Base-by-base conservation (phyloP, 129 eudicot species). In the Pseudognaphalium luteoalbum region DNA sequence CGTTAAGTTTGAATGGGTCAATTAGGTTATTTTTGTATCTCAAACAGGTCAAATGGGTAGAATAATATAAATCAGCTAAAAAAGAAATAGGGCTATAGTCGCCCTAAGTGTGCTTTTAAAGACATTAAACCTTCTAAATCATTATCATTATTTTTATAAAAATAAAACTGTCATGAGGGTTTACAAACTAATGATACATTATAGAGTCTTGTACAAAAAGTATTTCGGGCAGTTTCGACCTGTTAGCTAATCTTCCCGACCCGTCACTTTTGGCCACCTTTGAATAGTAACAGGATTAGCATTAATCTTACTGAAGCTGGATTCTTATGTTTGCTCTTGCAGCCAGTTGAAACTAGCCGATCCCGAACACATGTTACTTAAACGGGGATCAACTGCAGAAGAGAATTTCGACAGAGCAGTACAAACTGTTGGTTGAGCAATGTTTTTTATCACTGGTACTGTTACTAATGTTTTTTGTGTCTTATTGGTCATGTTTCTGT, bases 331-430 rank as follows among this genome's bases (percentile, higher is more conserved):
- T 42, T 77, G 65, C 30, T 33, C 78, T 81, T 88, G 87, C 96
- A 92, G 96, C 85, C 96, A 92, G 75, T 78, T 92, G 85, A 92
- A 86, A 85, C 81, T 90, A 54, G 83, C 92, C 29, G 87, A 93
- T 70, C 96, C 98, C 56, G 90, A 93, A 14, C 98, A 93, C 88
- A 82, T 82, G 85, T 85, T 93, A 0, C 84, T 88, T 57, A 86
- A 86, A 76, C 89, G 92, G 2, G 74, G 78, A 72, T 69, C 90
- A 42, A 25, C 92, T 10, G 97, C 91, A 2, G 97, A 93, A 83
- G 97, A 90, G 63, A 82, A 68, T 80, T 93, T 93, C 39, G 92
- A 93, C 75, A 88, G 97, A 76, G 98, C 98, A 51, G 59, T 87
- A 16, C 98, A 93, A 72, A 83, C 95, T 3, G 79, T 88, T 80